Evolutionary conservation across 495 filamentous ascomycete species (phyloP), one percentile per base, ranked within the genome.

Genomic region (Daldinia grandis): DNA sequence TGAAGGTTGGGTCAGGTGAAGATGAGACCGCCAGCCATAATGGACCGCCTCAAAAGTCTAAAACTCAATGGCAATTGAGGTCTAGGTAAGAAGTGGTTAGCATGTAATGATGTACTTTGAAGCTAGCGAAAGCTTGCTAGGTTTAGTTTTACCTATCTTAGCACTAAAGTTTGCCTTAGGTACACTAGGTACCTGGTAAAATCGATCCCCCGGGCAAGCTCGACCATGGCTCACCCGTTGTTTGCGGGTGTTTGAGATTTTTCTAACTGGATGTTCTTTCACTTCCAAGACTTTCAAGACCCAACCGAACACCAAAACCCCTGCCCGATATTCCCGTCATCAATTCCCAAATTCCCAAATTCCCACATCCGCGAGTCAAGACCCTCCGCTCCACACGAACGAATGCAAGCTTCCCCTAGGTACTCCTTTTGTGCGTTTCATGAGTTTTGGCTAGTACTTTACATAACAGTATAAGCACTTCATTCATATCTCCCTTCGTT

Each of bases 381-480:
- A 64, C 53, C 40, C 56, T 51, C 30, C 58, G 55, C 54, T 64
- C 59, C 53, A 63, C 59, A 53, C 14, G 53, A 31, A 58, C 55
- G 66, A 47, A 69, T 64, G 53, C 59, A 53, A 58, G 27, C 35
- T 53, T 58, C 56, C 58, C 58, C 42, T 61, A 51, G 47, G 44
- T 67, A 14, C 66, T 63, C 54, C 60, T 62, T 69, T 69, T 59
- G 37, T 53, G 51, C 47, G 66, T 69, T 69, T 69, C 66, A 69
- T 59, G 66, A 63, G 62, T 40, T 55, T 61, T 28, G 17, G 25
- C 35, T 19, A 55, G 14, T 57, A 33, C 53, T 35, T n/a, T 54
- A 54, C 50, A 31, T 28, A 54, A 47, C 24, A 47, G 17, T 51
- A 51, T 53, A 53, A 53, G 24, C 49, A 53, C 1, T 33, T 56